Evolutionary conservation across 768 basidiomycete species (phyloP), one percentile per base, ranked within the genome.

Genomic region (Lanmaoa pseudosensibilis): DNA sequence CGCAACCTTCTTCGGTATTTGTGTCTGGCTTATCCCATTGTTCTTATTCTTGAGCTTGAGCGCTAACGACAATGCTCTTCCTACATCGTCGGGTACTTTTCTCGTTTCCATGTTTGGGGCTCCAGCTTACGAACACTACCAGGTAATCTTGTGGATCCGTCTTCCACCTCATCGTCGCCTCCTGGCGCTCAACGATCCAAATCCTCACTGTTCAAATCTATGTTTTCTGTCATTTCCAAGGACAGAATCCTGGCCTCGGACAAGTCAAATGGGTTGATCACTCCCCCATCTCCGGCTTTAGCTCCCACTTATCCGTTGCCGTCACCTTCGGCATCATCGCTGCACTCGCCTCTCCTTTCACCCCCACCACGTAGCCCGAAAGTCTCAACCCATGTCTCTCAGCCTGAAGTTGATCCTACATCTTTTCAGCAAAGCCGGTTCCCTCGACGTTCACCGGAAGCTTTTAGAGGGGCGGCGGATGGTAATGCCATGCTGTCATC

Each of bases 11-110:
- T 92, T 93, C 59, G 89, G 83, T 4, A 72, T 89, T 37, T 92
- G 90, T 71, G 86, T 92, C n/a, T 93, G 90, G 90, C 81, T 89
- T 30, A 83, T 89, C 9, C 97, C 97, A 3, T 73, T 99, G 32
- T 99, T 96, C 74, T 74, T 99, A 33, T 99, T 99, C 79, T 76
- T 99, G 55, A 96, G 94, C 67, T 77, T 99, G 50, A 95, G 92
- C 59, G 96, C 97, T 16, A 98, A 98, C 61, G 97, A 99, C 69
- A 93, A 98, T 65, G 92, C 95, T 2, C 80, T 98, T 16, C 97
- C 97, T 6, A 78, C 79, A 23, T 81, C 86, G n/a, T 69, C 81
- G 30, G 77, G 85, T 83, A 66, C 56, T 68, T 62, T 57, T 37
- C 46, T 33, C 36, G 5, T 36, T 30, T 51, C 10, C n/a, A 6